Evolutionary conservation across 2,329 filamentous ascomycete species (phyloP), one percentile per base, ranked within the genome.

Genomic region (Ilyonectria sp.): DNA sequence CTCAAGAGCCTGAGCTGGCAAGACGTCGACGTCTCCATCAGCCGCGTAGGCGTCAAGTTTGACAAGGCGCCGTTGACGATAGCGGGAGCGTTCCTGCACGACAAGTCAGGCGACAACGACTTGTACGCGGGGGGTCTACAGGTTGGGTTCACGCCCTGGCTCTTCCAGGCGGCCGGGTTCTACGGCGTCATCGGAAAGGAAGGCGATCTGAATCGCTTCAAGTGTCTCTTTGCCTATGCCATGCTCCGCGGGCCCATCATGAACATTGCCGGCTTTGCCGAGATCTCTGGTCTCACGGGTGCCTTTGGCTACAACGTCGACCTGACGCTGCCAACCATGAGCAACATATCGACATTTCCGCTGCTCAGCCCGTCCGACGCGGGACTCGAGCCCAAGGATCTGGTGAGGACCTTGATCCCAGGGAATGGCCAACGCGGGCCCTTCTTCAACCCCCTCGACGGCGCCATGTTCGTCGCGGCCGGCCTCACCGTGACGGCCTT

Each of bases 271-370:
- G 35, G 35, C 15, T 82, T 82, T 63, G 82, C 80, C 1, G 75
- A 74, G 6, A 78, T 85, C 26, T 68, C 67, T 0, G 81, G 79
- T 1, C 56, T 85, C 4, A 72, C 68, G 0, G 76, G 75, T 26
- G 83, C 82, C 1, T 82, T 85, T 53, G 83, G 84, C 0, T 83
- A 81, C 69, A 84, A 85, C 46, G 75, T 67, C 6, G 63, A 59
- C 2, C 55, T 85, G 0, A 69, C 69, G 2, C 33, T 77, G 1
- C 84, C 83, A 6, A 70, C 72, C 0, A 29, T 67, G 4, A 70
- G 69, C 9, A 23, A 71, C 15, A 59, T 76, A 1, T n/a, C 37
- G 43, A 0, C 35, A 62, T 1, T 75, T 74, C 19, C 75, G 72
- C 4, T 76, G 1, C n/a, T 67, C 33, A 15, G 56, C 35, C 53